These are phyloP conservation scores for Saussurea involucrata DNA, from an alignment of 129 eudicot species.

Conservation along the genomic window DNA sequence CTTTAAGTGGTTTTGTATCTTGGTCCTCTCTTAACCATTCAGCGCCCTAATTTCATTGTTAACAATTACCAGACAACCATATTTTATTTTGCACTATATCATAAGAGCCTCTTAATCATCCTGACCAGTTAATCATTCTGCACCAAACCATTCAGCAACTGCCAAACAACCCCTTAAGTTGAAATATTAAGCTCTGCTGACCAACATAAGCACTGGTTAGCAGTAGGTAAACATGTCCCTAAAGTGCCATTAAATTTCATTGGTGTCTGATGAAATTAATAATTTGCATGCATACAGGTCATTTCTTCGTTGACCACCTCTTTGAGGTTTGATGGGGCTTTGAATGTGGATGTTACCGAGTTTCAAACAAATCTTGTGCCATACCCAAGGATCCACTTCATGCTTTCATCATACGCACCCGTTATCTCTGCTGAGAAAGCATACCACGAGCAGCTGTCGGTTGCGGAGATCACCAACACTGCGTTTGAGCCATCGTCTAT, in stretches of 20 bases:
- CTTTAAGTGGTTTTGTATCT: too few relatives aligned
- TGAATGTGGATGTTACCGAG: constrained; percentile 30
- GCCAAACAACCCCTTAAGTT: too few relatives aligned
- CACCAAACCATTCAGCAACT: too few relatives aligned
- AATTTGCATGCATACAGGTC: constrained; percentile 17
- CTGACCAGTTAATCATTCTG: too few relatives aligned
- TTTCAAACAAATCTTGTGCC: constrained; percentile 34
- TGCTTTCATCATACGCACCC: constrained; percentile 54
- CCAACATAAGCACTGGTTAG: too few relatives aligned
- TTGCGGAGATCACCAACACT: constrained; percentile 54
- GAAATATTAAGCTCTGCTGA: too few relatives aligned
- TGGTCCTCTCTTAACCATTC: too few relatives aligned
- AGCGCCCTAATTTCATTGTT: too few relatives aligned
- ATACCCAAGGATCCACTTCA: constrained; percentile 54
- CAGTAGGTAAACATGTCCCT: background rate
- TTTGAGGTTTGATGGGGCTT: constrained; percentile 34
- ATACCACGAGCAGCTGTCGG: constrained; percentile 49
- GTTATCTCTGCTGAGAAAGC: constrained; percentile 57
- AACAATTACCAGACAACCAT: too few relatives aligned
- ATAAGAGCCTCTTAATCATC: too few relatives aligned
- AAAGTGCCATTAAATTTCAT: background rate
- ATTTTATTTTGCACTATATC: too few relatives aligned
- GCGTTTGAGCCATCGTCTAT: constrained; percentile 38
- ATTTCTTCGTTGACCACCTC: constrained; percentile 36
- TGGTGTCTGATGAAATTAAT: background rate